These are phyloP conservation scores for Inga leiocalycina DNA, from an alignment of 306 rosid species.

Conservation along the genomic window DNA sequence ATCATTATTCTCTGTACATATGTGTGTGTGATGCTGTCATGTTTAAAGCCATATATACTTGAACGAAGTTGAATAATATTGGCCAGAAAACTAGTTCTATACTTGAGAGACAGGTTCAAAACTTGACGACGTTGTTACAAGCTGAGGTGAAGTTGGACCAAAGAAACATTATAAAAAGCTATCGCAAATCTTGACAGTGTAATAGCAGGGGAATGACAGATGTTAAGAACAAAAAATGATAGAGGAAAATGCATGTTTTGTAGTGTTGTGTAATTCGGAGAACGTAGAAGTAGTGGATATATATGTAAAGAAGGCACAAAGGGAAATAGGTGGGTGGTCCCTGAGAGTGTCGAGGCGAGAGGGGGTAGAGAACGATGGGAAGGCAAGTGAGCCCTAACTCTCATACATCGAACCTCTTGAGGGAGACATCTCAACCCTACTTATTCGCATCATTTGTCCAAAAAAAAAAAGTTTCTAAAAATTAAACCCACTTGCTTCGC, in stretches of 20 bases:
- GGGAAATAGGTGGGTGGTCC: constrained; percentile 36
- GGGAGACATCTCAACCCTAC: constrained; percentile 55
- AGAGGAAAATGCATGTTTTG: constrained; percentile 22
- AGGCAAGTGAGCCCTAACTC: constrained; percentile 37
- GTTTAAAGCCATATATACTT: not conserved
- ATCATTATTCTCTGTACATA: not conserved
- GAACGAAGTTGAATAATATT: not conserved
- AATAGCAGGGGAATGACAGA: constrained; percentile 27
- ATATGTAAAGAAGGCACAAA: not conserved
- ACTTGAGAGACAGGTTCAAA: not conserved
- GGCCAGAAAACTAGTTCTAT: not conserved
- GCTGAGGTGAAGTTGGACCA: constrained; percentile 4
- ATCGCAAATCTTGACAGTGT: constrained; percentile 37
- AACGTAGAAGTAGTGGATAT: not conserved
- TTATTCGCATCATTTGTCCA: constrained; percentile 16
- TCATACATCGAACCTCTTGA: constrained; percentile 25
- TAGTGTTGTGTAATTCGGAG: not conserved
- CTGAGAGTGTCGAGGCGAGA: constrained; percentile 39
- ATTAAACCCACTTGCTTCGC: not conserved
- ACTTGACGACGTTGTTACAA: not conserved
- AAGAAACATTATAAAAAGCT: constrained; percentile 2
- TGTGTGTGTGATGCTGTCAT: not conserved
- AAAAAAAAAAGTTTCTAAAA: not conserved
- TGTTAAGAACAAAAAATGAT: not conserved
- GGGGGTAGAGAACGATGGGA: constrained; percentile 57